These are phyloP conservation scores for Globisporangium viniferum DNA, from an alignment of 352 stramenopile genomes.

Conservation along the genomic window DNA sequence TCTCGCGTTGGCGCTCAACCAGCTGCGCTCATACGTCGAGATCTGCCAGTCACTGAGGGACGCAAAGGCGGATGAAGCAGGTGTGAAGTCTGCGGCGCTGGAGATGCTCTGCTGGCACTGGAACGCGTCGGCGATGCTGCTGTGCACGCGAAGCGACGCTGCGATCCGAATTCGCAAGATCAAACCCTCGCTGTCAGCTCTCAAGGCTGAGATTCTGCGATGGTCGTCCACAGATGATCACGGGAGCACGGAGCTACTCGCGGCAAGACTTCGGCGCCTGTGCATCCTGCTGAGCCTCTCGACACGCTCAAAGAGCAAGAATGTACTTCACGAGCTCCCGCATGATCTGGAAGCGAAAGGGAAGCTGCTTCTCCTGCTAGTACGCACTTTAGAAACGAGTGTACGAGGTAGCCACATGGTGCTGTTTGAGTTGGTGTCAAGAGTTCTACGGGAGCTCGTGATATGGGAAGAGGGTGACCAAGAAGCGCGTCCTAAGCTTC, in stretches of 20 bases:
- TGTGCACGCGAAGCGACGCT: constrained; percentile 45
- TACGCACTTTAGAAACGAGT: constrained; percentile 2
- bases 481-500: not conserved
- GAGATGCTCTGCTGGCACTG: constrained; percentile 66
- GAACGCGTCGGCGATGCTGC: constrained; percentile 35
- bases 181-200: constrained; percentile 9
- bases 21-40: constrained; percentile 19
- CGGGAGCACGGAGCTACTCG: constrained; percentile 13
- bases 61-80: not conserved
- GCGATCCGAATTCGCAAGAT: constrained; percentile 26
- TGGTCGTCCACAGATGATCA: not conserved
- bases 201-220: constrained; percentile 14
- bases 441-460: not conserved
- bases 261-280: constrained; percentile 32
- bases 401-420: not conserved
- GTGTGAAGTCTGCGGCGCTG: constrained; percentile 11
- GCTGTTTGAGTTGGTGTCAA: not conserved
- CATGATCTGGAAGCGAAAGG: constrained; percentile 19
- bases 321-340: constrained; percentile 14
- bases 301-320: not conserved
- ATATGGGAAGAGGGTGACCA: not conserved
- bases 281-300: constrained; percentile 34
- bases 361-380: constrained; percentile 1
- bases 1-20: constrained; percentile 7
- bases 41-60: not conserved